Base-by-base conservation (phyloP, 2,329 filamentous ascomycete species). In the Colletotrichum sublineola region DNA sequence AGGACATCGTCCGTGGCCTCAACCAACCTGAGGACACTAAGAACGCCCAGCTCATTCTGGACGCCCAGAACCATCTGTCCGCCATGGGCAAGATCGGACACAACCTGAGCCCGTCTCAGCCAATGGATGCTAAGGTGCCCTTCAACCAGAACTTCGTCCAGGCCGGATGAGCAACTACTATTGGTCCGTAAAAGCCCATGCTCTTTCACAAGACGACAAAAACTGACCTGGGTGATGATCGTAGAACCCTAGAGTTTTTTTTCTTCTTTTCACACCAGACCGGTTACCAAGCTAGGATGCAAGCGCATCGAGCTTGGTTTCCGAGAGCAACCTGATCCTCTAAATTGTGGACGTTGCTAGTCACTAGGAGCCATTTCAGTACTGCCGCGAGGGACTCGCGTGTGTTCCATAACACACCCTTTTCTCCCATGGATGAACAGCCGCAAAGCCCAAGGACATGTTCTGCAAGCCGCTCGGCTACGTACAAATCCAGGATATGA, bases 1-100 rank as follows among this genome's bases (percentile, higher is more conserved):
- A 92, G 76, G 85, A 85, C 73, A 88, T 93, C 52, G 83, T 91
- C 56, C 82, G 83, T 64, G 82, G 81, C 58, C 84, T 88, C 72
- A 79, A 77, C 75, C 84, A 86, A 77, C 87, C 87, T 20, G 84
- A 86, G 74, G 87, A 88, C 73, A 80, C 84, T 64, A 84, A 88
- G 73, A 88, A 87, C 74, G 80, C 89, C 73, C 84, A 88, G 73
- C 85, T 87, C 67, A 85, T 92, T 76, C 81, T 80, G 72, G 84
- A 85, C 69, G 84, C 88, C 63, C 85, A 87, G 80, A 82, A 82
- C 58, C 86, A 85, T 73, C 81, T 90, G 53, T 77, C 80, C 64
- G 82, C 84, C 76, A 88, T 90, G 86, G 81, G 82, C 58, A 87
- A 86, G 80, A 86, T 90, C 74, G 83, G 82, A 60, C 79, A 81